phyloP scores from a whole-genome alignment of 2,329 filamentous ascomycete species.

The Cyclaneusma minus region DNA sequence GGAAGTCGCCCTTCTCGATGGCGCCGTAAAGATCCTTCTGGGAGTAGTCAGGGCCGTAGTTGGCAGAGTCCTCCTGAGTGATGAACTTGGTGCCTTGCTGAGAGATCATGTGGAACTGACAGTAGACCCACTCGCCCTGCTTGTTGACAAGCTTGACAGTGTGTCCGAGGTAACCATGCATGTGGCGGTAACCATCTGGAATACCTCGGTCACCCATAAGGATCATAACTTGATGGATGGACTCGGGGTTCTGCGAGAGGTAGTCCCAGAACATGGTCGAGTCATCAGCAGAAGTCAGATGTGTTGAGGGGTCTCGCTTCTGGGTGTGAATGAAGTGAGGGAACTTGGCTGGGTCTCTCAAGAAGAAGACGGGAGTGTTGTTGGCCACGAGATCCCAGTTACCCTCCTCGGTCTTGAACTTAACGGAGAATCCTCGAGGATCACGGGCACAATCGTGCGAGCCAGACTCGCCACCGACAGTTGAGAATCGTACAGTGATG shows the following conservation, averaged over 20 bases:
- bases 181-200: conserved; percentile 34
- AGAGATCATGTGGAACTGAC: conserved; percentile 35
- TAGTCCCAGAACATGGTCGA: conserved; percentile 55
- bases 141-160: conserved; percentile 39
- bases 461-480: conserved; percentile 58
- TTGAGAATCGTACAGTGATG: conserved; percentile 54
- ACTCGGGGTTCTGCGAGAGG: conserved; percentile 33
- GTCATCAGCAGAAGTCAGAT: conserved; percentile 44
- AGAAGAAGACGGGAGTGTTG: conserved; percentile 62
- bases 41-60: conserved; percentile 29
- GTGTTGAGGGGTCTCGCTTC: conserved; percentile 56
- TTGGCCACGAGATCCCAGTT: conserved; percentile 60
- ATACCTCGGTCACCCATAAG: conserved; percentile 41
- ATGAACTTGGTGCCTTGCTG: conserved; percentile 36
- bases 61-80: conserved; percentile 30
- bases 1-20: conserved; percentile 34
- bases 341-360: conserved; percentile 60
- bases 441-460: conserved; percentile 59
- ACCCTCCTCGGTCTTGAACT: conserved; percentile 60
- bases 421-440: conserved; percentile 56
- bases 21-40: conserved; percentile 36
- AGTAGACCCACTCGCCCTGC: conserved; percentile 35
- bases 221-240: conserved; percentile 41
- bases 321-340: conserved; percentile 61
- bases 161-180: conserved; percentile 39